A percentile compares a stretch with the other conserved stretches of the same genome.
Conservation (phyloP, 2,329 filamentous ascomycete species). For the Colletotrichum incanum region DNA sequence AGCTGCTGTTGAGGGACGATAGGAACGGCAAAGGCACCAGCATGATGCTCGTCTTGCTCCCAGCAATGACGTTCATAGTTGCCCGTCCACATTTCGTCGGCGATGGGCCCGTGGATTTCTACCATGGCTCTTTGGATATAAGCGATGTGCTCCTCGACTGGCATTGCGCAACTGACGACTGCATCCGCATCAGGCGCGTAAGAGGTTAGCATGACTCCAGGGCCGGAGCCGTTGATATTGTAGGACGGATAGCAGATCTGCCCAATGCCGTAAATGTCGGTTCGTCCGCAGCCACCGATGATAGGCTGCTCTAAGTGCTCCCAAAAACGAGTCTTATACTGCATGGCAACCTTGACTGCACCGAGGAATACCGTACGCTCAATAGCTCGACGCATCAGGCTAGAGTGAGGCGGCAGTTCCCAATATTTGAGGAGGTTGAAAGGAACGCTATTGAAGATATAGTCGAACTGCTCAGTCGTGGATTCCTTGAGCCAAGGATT, state of each 20-base stretch:
- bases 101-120: conserved; percentile 63
- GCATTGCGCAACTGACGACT: conserved; percentile 58
- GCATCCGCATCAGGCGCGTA: conserved; percentile 61
- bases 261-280: conserved; percentile 64
- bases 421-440: conserved; percentile 56
- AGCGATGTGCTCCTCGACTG: conserved; percentile 68
- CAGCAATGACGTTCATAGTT: conserved; percentile 72
- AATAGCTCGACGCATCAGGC: conserved; percentile 48
- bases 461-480: conserved; percentile 54
- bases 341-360: conserved; percentile 63
- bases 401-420: conserved; percentile 55
- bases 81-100: conserved; percentile 69
- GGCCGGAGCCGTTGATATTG: conserved; percentile 64
- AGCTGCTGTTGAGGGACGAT: conserved; percentile 70
- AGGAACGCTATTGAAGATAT: conserved; percentile 55
- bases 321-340: conserved; percentile 67
- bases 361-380: conserved; percentile 48
- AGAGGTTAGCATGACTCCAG: conserved; percentile 66
- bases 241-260: conserved; percentile 69
- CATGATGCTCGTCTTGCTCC: conserved; percentile 70
- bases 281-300: conserved; percentile 64
- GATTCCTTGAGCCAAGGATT: conserved; percentile 46
- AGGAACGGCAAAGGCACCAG: conserved; percentile 69
- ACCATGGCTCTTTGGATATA: conserved; percentile 69
- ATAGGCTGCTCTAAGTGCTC: conserved; percentile 49